A percentile compares a stretch with the other conserved stretches of the same genome.
Evolutionary conservation across 1,284 basidiomycete species (phyloP).

Genomic region (Thelephora terrestris): DNA sequence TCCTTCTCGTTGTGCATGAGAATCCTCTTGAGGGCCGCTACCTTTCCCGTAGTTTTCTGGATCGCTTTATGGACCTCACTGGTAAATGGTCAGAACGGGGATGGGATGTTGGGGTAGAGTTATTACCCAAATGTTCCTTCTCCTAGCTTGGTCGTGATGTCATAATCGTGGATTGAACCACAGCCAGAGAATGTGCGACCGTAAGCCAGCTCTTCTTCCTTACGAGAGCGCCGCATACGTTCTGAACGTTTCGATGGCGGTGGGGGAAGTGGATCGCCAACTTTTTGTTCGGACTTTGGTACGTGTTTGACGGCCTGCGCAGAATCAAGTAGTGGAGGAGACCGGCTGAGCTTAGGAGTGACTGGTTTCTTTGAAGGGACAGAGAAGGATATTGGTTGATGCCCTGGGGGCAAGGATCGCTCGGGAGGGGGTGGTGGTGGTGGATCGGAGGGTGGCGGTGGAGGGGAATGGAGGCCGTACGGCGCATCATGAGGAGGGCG

Average conservation of each 20-base stretch:
- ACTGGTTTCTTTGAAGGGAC: slow-evolving; percentile 29
- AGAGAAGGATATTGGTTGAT: slow-evolving; percentile 26
- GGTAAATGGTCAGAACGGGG: not conserved
- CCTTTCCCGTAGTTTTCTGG: slow-evolving; percentile 46
- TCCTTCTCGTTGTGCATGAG: slow-evolving; percentile 95
- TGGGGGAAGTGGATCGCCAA: not conserved
- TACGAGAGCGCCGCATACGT: slow-evolving; percentile 41
- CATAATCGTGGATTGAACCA: slow-evolving; percentile 70
- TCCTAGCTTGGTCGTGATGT: slow-evolving; percentile 76
- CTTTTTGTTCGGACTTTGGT: slow-evolving; percentile 1
- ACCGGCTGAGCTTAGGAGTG: slow-evolving; percentile 33
- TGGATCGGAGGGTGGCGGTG: slow-evolving; percentile 26
- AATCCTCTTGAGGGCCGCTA: slow-evolving; percentile 90
- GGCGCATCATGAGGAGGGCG: slow-evolving; percentile 11
- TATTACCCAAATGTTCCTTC: slow-evolving; percentile 93
- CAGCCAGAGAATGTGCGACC: slow-evolving; percentile 68
- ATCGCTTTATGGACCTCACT: slow-evolving; percentile 87
- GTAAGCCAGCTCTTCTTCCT: slow-evolving; percentile 59
- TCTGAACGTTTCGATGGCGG: slow-evolving; percentile 6
- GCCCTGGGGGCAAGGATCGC: slow-evolving; percentile 23
- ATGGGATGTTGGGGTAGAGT: slow-evolving; percentile 1
- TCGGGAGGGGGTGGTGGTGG: slow-evolving; percentile 13
- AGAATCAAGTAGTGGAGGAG: slow-evolving; percentile 30
- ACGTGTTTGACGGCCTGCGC: slow-evolving; percentile 6
- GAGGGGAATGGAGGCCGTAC: slow-evolving; percentile 10